Percentiles rank a stretch among this genome's conserved stretches.
phyloP scores from a whole-genome alignment of 2,329 filamentous ascomycete genomes.

The Teratosphaeria epicoccoides region DNA sequence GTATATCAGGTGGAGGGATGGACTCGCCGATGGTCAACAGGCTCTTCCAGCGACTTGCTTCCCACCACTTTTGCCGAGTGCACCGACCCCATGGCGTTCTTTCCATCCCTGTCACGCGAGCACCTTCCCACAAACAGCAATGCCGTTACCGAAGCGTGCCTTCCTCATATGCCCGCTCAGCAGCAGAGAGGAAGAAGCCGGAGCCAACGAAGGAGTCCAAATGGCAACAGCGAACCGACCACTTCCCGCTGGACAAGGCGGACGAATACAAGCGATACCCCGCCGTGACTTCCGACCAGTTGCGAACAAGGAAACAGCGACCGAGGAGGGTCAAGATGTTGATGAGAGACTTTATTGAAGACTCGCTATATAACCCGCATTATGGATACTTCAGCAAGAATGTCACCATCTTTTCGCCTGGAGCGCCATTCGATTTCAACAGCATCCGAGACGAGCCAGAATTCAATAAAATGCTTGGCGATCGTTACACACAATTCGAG shows the following conservation, averaged over 20 bases:
- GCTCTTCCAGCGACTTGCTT: slow-evolving; percentile 77
- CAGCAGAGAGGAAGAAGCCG: slow-evolving; percentile 9
- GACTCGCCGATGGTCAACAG: slow-evolving; percentile 69
- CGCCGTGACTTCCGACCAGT: slow-evolving; percentile 69
- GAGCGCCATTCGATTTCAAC: slow-evolving; percentile 82
- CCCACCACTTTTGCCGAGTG: slow-evolving; percentile 45
- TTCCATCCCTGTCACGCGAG: slow-evolving; percentile 45
- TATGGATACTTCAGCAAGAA: slow-evolving; percentile 27
- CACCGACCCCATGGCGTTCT: slow-evolving; percentile 24
- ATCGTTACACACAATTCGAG: slow-evolving; percentile 82
- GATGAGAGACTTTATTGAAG: slow-evolving; percentile 94
- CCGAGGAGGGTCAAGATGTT: slow-evolving; percentile 92
- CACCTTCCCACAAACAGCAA: slow-evolving; percentile 14
- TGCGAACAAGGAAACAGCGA: slow-evolving; percentile 62
- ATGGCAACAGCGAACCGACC: slow-evolving; percentile 76
- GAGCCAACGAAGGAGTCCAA: slow-evolving; percentile 50
- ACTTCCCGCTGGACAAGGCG: slow-evolving; percentile 64
- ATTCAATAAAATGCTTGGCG: slow-evolving; percentile 66
- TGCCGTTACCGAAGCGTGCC: slow-evolving; percentile 12
- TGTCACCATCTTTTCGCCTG: slow-evolving; percentile 64
- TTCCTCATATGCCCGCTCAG: slow-evolving; percentile 8
- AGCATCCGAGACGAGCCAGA: slow-evolving; percentile 70
- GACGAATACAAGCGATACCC: slow-evolving; percentile 76
- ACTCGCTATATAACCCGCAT: slow-evolving; percentile 37
- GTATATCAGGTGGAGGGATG: no score